A percentile compares a stretch with the other conserved stretches of the same genome.
Conservation (phyloP, 106 monocot species). For the Gastrodia elata region DNA sequence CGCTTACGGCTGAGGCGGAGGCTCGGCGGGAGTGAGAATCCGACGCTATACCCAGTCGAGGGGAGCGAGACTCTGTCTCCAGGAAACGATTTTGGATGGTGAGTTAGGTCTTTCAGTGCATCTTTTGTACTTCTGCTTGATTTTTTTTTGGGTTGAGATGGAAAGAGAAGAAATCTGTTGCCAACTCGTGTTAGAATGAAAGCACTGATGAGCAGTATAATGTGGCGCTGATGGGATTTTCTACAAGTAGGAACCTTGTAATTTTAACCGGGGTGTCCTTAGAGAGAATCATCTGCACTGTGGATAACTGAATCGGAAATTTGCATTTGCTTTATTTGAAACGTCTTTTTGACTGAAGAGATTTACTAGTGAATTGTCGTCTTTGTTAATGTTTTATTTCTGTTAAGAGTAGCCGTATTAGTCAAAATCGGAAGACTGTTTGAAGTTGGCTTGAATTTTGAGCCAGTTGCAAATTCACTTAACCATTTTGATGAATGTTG, state of each 20-base stretch:
- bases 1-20: conserved; percentile 34
- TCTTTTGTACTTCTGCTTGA: background rate
- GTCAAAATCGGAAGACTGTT: background rate
- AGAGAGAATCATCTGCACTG: background rate
- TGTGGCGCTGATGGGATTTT: background rate
- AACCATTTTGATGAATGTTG: no score
- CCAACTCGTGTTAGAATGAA: background rate
- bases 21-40: conserved; percentile 24
- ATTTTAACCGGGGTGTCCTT: background rate
- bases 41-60: conserved; percentile 45
- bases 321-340: background rate
- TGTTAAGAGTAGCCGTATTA: background rate
- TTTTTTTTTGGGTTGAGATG: background rate
- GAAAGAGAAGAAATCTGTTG: background rate
- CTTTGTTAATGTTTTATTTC: background rate
- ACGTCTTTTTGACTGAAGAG: background rate
- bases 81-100: conserved; percentile 97
- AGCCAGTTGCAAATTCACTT: background rate
- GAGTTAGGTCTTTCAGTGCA: background rate
- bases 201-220: background rate
- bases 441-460: background rate
- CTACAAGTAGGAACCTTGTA: background rate
- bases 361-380: background rate
- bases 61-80: conserved; percentile 47
- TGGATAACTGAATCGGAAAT: background rate